Evolutionary conservation across 306 rosid genomes (phyloP).

Genomic region (Vigna trinervia): DNA sequence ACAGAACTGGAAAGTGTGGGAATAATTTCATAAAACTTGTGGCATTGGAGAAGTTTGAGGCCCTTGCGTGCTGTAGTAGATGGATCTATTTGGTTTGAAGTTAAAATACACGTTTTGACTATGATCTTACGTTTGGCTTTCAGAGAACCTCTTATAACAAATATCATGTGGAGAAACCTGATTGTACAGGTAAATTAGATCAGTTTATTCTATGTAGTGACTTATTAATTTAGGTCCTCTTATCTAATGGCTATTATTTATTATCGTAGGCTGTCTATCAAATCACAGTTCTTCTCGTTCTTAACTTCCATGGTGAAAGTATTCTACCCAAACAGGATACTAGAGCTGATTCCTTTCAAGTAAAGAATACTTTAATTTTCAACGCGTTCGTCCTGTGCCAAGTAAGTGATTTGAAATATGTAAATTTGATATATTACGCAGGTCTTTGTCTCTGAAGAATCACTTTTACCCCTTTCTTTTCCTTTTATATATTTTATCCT

Average conservation of each 20-base stretch:
- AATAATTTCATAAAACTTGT: conserved; percentile 10
- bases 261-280: conserved; percentile 81
- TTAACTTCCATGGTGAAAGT: conserved; percentile 67
- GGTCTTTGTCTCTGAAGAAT: conserved; percentile 27
- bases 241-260: conserved; percentile 35
- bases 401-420: conserved; percentile 55
- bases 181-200: conserved; percentile 77
- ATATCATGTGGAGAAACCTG: conserved; percentile 98
- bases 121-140: conserved; percentile 47
- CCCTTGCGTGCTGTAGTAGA: neutral
- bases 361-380: conserved; percentile 88
- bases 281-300: conserved; percentile 74
- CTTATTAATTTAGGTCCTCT: conserved; percentile 19
- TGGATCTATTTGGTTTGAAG: conserved; percentile 34
- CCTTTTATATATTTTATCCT: conserved; percentile 16
- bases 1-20: neutral
- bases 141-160: conserved; percentile 98
- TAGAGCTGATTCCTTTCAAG: conserved; percentile 44
- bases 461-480: neutral
- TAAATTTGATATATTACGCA: conserved; percentile 21
- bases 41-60: conserved; percentile 12
- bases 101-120: conserved; percentile 35
- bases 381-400: conserved; percentile 94
- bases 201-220: conserved; percentile 16
- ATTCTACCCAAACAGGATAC: conserved; percentile 53